These are phyloP conservation scores for Panus rudis DNA, from an alignment of 768 basidiomycete species.

Conservation along the genomic window DNA sequence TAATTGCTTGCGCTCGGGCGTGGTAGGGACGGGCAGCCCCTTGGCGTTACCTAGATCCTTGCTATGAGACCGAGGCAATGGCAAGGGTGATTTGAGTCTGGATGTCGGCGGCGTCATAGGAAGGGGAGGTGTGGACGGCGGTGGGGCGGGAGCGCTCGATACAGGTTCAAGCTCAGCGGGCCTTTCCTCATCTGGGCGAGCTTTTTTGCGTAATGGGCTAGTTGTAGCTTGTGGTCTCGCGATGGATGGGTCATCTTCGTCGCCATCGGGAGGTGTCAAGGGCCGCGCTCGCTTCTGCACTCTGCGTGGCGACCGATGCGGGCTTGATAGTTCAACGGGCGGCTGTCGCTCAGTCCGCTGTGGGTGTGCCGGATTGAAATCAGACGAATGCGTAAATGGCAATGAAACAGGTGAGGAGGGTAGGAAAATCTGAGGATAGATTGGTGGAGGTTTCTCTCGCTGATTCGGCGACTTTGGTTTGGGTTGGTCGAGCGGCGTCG, in stretches of 20 bases:
- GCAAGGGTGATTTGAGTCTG: conserved; percentile 8
- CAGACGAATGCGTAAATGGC: conserved; percentile 13
- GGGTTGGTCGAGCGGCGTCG: conserved; percentile 36
- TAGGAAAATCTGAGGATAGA: conserved; percentile 21
- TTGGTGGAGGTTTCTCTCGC: conserved; percentile 39
- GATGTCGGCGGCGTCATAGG: conserved; percentile 24
- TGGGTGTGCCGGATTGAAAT: conserved; percentile 10
- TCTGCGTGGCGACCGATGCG: not conserved
- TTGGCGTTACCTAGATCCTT: conserved; percentile 19
- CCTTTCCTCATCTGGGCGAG: conserved; percentile 6
- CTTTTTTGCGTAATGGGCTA: conserved; percentile 15
- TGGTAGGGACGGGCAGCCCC: conserved; percentile 17
- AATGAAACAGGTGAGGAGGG: conserved; percentile 23
- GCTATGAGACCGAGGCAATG: conserved; percentile 5
- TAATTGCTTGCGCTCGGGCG: conserved; percentile 23
- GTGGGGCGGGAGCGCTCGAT: conserved; percentile 12
- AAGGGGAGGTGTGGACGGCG: conserved; percentile 24
- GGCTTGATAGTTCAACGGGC: conserved; percentile 15
- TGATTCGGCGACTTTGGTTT: conserved; percentile 10
- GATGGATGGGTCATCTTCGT: conserved; percentile 3
- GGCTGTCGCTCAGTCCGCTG: conserved; percentile 11
- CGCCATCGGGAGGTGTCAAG: conserved; percentile 10
- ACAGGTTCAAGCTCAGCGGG: not conserved
- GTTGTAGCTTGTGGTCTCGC: too few species aligned
- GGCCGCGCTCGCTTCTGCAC: conserved; percentile 14